Percentiles rank a stretch among this genome's conserved stretches.
phyloP scores from a whole-genome alignment of 192 early-diverging fungal species.

The Gamsiella multidivaricata region DNA sequence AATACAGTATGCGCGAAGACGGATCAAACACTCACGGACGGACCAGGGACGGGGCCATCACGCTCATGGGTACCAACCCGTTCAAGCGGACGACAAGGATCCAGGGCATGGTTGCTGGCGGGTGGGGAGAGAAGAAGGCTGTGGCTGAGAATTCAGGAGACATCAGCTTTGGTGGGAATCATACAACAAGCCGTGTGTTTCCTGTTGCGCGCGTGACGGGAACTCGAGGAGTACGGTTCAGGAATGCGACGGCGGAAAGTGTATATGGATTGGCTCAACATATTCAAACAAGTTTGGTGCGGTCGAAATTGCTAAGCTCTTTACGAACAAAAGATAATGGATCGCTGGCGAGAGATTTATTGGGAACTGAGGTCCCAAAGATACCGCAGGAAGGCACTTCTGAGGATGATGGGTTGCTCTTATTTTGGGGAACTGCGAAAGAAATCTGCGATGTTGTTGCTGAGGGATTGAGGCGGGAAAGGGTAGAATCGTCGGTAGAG shows the following conservation, averaged over 20 bases:
- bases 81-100: slow-evolving; percentile 30
- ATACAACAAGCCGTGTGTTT: slow-evolving; percentile 11
- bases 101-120: slow-evolving; percentile 33
- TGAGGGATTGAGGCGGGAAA: slow-evolving; percentile 13
- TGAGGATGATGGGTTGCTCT: not conserved
- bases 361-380: not conserved
- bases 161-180: not conserved
- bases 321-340: not conserved
- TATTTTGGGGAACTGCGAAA: slow-evolving; percentile 22
- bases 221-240: not conserved
- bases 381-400: not conserved
- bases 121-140: slow-evolving; percentile 12
- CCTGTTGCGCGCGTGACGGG: not conserved
- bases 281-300: slow-evolving; percentile 19
- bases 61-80: slow-evolving; percentile 41
- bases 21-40: not conserved
- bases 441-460: slow-evolving; percentile 22
- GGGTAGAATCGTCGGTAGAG: not conserved
- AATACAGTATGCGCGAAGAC: slow-evolving; percentile 30
- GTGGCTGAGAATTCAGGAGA: not conserved
- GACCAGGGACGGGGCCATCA: slow-evolving; percentile 10
- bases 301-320: slow-evolving; percentile 11
- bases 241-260: slow-evolving; percentile 20
- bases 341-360: not conserved
- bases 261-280: slow-evolving; percentile 35